A percentile compares a stretch with the other conserved stretches of the same genome.
Conservation (phyloP, 2,329 filamentous ascomycete species). For the Nemania sp. region DNA sequence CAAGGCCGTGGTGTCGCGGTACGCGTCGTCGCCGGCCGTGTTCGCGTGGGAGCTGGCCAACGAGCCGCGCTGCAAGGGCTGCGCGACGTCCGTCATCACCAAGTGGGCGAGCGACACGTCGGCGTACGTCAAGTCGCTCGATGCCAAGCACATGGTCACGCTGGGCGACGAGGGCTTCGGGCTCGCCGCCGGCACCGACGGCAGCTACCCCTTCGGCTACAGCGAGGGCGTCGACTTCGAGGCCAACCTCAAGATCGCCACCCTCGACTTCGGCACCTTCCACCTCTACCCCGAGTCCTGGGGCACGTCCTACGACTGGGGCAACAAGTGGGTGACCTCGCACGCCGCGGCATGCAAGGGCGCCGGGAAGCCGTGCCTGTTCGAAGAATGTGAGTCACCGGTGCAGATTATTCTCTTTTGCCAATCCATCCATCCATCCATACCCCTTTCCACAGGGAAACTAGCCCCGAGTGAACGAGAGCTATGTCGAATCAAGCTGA, state of each 20-base stretch:
- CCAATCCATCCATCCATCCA: too few species aligned
- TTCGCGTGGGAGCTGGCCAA: slow-evolving; percentile 61
- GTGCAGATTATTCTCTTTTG: background rate
- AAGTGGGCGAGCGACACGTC: slow-evolving; percentile 63
- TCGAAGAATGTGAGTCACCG: slow-evolving; percentile 47
- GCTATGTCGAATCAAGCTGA: background rate
- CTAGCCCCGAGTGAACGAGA: background rate
- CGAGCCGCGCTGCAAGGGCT: slow-evolving; percentile 63
- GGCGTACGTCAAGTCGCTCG: slow-evolving; percentile 66
- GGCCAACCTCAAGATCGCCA: slow-evolving; percentile 38
- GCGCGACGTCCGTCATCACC: slow-evolving; percentile 57
- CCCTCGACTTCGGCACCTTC: slow-evolving; percentile 42
- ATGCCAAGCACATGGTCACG: slow-evolving; percentile 65
- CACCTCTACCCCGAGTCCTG: slow-evolving; percentile 47
- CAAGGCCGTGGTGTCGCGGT: slow-evolving; percentile 53
- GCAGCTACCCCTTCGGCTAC: slow-evolving; percentile 58
- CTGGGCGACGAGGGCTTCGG: slow-evolving; percentile 62
- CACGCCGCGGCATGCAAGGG: slow-evolving; percentile 46
- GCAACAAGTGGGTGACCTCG: slow-evolving; percentile 43
- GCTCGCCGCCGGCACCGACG: slow-evolving; percentile 45
- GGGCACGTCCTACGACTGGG: slow-evolving; percentile 43
- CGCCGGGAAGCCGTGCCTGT: slow-evolving; percentile 46
- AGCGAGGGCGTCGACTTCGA: slow-evolving; percentile 58
- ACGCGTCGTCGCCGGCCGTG: slow-evolving; percentile 51
- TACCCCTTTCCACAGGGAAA: background rate